These are phyloP conservation scores for Didymella arachidicola DNA, from an alignment of 2,329 filamentous ascomycete genomes.

Conservation along the genomic window DNA sequence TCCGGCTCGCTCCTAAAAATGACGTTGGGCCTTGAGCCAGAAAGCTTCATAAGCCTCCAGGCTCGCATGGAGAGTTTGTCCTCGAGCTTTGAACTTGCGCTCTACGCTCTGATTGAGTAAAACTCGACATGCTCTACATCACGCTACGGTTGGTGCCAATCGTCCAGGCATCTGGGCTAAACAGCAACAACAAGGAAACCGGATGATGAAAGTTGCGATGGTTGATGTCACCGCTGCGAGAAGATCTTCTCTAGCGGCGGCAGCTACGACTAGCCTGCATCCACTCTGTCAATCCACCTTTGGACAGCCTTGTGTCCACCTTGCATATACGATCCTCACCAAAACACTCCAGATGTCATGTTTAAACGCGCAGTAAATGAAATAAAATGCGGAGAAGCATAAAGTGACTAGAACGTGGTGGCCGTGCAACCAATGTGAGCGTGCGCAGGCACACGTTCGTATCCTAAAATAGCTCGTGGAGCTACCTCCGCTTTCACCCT, in stretches of 20 bases:
- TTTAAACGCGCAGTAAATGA: neutral
- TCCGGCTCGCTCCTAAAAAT: slow-evolving; percentile 4
- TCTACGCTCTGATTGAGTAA: neutral
- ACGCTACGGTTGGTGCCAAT: neutral
- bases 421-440: neutral
- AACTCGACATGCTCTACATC: neutral
- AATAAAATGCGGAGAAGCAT: neutral
- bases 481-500: slow-evolving; percentile 6
- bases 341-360: no score
- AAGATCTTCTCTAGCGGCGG: slow-evolving; percentile 18
- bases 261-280: slow-evolving; percentile 9
- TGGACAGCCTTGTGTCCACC: neutral
- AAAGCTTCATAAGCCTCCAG: neutral
- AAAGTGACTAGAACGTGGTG: neutral
- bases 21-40: neutral
- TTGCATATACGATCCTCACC: neutral
- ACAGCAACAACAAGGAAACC: neutral
- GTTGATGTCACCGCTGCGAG: slow-evolving; percentile 13
- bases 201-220: slow-evolving; percentile 1
- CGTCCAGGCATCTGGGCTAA: neutral
- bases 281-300: neutral
- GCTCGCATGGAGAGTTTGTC: neutral
- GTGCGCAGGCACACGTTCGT: slow-evolving; percentile 10
- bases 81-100: neutral
- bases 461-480: slow-evolving; percentile 19